Conservation (phyloP, 106 monocot species). For the Dendrobium officinale region DNA sequence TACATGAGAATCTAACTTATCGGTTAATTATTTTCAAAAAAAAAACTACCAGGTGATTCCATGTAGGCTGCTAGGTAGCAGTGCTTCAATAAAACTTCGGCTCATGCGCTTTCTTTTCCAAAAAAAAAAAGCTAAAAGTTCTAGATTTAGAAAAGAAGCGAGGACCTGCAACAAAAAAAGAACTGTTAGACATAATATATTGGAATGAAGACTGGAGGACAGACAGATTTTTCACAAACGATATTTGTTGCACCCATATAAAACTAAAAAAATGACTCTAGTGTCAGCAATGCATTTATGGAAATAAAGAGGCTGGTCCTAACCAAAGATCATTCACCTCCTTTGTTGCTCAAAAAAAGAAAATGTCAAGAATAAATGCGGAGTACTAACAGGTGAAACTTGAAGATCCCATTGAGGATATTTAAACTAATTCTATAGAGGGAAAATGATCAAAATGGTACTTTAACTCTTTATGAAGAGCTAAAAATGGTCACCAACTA, state of each 20-base stretch:
- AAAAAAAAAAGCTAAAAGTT: not conserved
- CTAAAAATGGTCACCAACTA: no score
- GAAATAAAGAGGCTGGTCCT: not conserved
- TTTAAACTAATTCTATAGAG: not conserved
- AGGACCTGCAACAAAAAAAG: not conserved
- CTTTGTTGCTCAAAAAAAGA: not conserved
- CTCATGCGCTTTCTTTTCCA: not conserved
- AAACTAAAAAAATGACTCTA: not conserved
- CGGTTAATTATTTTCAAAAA: not conserved
- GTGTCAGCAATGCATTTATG: not conserved
- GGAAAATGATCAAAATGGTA: no score
- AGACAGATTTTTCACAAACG: not conserved
- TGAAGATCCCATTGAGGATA: not conserved
- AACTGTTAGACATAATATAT: not conserved
- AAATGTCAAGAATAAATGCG: not conserved
- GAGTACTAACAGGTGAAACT: not conserved
- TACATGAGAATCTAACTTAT: not conserved
- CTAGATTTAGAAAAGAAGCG: not conserved
- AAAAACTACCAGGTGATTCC: conserved; percentile 6
- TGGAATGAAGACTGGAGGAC: not conserved
- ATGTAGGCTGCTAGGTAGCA: not conserved
- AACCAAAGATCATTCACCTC: conserved; percentile 2
- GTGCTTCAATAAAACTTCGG: not conserved
- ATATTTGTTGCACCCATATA: not conserved
- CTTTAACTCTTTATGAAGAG: no score